Evolutionary conservation across 2,329 filamentous ascomycete species (phyloP).

Genomic region (Nemania sp.): DNA sequence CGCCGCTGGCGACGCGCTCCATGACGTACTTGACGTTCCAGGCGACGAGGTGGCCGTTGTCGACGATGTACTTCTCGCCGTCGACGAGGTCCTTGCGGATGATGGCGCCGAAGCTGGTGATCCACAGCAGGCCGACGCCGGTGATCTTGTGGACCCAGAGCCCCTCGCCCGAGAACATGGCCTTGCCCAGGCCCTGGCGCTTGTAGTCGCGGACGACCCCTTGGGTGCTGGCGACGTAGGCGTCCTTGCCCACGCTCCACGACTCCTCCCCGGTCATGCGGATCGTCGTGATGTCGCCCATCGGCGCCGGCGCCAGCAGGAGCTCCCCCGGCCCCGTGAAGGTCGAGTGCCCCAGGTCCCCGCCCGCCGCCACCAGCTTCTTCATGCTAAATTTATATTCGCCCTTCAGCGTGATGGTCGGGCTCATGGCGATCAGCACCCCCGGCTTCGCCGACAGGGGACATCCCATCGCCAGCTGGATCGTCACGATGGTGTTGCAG

Average conservation of each 20-base stretch:
- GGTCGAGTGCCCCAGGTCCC: slow-evolving; percentile 75
- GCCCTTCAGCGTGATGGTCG: slow-evolving; percentile 82
- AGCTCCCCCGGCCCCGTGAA: slow-evolving; percentile 92
- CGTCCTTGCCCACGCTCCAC: slow-evolving; percentile 87
- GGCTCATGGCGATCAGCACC: slow-evolving; percentile 93
- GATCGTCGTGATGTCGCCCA: slow-evolving; percentile 86
- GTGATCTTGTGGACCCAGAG: slow-evolving; percentile 86
- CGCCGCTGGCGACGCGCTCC: slow-evolving; percentile 86
- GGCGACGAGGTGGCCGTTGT: slow-evolving; percentile 90
- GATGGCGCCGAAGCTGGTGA: slow-evolving; percentile 92
- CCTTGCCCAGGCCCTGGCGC: slow-evolving; percentile 82
- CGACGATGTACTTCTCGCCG: slow-evolving; percentile 86
- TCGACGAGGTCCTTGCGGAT: slow-evolving; percentile 80
- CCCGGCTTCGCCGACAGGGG: slow-evolving; percentile 82
- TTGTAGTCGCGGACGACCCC: slow-evolving; percentile 89
- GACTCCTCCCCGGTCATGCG: slow-evolving; percentile 70
- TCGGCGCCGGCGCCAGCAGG: slow-evolving; percentile 74
- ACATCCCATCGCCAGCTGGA: slow-evolving; percentile 88
- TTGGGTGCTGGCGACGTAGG: slow-evolving; percentile 82
- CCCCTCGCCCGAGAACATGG: slow-evolving; percentile 92
- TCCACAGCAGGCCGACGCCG: slow-evolving; percentile 81
- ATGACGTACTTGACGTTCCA: slow-evolving; percentile 97
- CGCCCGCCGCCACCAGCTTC: slow-evolving; percentile 82
- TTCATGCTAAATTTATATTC: slow-evolving; percentile 84
- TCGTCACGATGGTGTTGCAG: slow-evolving; percentile 83